Evolutionary conservation across 2,329 filamentous ascomycete genomes (phyloP), one percentile per base, ranked within the genome.

Genomic region (Ophiostoma tasmaniense): DNA sequence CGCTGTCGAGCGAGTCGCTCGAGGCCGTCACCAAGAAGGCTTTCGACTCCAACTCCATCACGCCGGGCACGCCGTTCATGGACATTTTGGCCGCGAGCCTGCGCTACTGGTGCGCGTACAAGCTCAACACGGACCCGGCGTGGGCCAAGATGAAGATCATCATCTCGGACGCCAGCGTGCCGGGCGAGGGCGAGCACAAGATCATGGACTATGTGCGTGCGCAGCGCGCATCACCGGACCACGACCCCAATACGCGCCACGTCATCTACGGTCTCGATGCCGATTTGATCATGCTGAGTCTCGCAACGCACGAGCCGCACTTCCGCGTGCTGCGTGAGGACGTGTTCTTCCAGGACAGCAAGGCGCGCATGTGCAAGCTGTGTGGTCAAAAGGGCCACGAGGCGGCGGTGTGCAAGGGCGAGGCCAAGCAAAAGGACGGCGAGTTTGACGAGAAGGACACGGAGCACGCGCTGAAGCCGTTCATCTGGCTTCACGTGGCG

Each of bases 191-290:
- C 77, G 95, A 99, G 81, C 95, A 99, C 79, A 99, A 99, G 80
- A 98, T 99, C 76, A 99, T 99, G 95, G 89, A 95, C 74, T 99
- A 98, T 78, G 87, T 99, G 73, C 89, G 95, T 75, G 97, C 94
- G 50, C 96, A 99, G 79, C 89, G 95, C 75, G 87, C 90, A 66
- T 95, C 92, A 67, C 90, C 93, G 5, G 90, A 96, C 73, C 93
- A 99, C 78, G 90, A 99, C 76, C 95, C 95, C 30, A 98, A 99
- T 78, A 98, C 95, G 28, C 90, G 91, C 71, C 95, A 99, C 80
- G 96, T 99, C 75, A 97, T 99, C 72, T 99, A 99, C 77, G 95
- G 95, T 66, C 84, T 99, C 73, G 95, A 99, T 82, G 96, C 95
- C 71, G 95, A 99, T 84, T 83, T 99, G 73, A 99, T 99, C 80